These are phyloP conservation scores for Histomonas meleagridis DNA, from an alignment of 208 protist species.

Conservation along the genomic window DNA sequence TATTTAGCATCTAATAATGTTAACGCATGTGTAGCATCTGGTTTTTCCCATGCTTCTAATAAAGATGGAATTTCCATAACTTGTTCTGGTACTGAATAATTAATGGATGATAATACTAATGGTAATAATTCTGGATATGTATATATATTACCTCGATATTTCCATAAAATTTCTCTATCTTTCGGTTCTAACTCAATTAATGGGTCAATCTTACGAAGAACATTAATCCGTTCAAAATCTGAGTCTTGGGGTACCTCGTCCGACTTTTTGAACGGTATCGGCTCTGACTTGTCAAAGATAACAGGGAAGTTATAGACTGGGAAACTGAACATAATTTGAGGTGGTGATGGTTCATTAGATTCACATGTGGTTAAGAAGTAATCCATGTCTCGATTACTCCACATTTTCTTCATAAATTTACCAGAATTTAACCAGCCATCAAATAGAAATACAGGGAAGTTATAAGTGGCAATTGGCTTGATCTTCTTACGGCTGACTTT, in stretches of 20 bases:
- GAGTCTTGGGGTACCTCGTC: too few species aligned
- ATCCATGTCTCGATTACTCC: neutral
- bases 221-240: neutral
- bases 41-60: neutral
- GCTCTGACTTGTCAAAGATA: neutral
- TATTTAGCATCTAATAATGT: conserved; percentile 62
- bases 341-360: neutral
- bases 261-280: too few species aligned
- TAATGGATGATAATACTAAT: neutral
- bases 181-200: neutral
- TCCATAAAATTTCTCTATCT: neutral
- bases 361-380: neutral
- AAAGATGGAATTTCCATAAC: neutral
- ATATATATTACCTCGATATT: neutral
- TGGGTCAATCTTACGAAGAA: neutral
- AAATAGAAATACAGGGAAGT: neutral
- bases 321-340: neutral
- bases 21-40: conserved; percentile 45
- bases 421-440: conserved; percentile 2
- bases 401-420: neutral
- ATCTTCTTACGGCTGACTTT: neutral
- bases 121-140: neutral
- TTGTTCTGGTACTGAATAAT: neutral
- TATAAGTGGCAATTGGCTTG: neutral
- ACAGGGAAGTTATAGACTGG: neutral